These are phyloP conservation scores for Debaryomyces nepalensis DNA, from an alignment of 1,139 yeast genomes.

Conservation along the genomic window DNA sequence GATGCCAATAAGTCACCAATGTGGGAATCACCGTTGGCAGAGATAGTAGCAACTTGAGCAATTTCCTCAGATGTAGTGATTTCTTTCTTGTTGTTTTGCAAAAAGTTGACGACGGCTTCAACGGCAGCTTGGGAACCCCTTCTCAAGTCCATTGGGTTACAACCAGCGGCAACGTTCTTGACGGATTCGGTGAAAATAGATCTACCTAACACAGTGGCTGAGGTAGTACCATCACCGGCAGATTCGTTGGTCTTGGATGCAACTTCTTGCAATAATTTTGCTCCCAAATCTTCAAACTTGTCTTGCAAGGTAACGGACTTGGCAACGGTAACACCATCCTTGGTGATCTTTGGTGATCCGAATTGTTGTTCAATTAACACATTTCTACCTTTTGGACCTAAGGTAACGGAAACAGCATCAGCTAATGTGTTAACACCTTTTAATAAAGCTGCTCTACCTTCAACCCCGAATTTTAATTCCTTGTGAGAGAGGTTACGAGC, in stretches of 20 bases:
- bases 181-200: constrained; percentile 97
- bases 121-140: constrained; percentile 99
- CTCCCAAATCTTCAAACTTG: constrained; percentile 97
- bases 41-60: constrained; percentile 98
- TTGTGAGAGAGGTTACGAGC: constrained; percentile 79
- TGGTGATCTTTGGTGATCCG: constrained; percentile 98
- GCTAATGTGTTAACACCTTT: constrained; percentile 97
- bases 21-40: constrained; percentile 96
- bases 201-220: constrained; percentile 97
- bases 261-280: constrained; percentile 94
- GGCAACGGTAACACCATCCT: constrained; percentile 99
- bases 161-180: constrained; percentile 98
- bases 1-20: constrained; percentile 92
- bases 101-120: constrained; percentile 89
- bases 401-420: constrained; percentile 94
- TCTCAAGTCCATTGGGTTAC: constrained; percentile 99
- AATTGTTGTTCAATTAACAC: constrained; percentile 96
- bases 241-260: constrained; percentile 98
- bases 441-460: constrained; percentile 95
- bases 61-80: constrained; percentile 96
- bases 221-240: constrained; percentile 99
- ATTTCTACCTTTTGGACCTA: constrained; percentile 98
- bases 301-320: constrained; percentile 83
- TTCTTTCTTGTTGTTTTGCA: constrained; percentile 91
- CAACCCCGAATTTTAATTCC: constrained; percentile 97